Conservation (phyloP, 148 eudicot species). For the Silene conica region DNA sequence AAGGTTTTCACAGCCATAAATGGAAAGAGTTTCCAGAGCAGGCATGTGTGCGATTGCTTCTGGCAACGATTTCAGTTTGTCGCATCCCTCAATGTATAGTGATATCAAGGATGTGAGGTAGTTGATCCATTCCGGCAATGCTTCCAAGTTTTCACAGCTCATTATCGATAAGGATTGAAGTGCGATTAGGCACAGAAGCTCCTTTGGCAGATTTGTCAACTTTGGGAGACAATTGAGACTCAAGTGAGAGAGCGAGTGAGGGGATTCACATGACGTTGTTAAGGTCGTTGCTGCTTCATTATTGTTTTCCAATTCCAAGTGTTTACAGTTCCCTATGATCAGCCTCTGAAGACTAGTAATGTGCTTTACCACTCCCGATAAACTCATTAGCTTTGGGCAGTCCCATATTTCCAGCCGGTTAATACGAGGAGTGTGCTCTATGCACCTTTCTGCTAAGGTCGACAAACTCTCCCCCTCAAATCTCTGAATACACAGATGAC, state of each 20-base stretch:
- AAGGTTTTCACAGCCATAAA: not conserved
- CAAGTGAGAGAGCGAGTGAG: not conserved
- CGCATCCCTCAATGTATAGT: not conserved
- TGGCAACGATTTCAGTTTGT: not conserved
- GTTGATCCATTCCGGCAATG: not conserved
- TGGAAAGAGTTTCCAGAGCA: not conserved
- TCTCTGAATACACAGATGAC: not conserved
- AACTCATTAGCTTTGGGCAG: not conserved
- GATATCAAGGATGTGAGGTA: not conserved
- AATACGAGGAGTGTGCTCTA: not conserved
- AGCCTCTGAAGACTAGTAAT: not conserved
- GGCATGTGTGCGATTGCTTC: conserved; percentile 2
- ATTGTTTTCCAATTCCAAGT: conserved; percentile 8
- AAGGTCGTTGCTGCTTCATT: not conserved
- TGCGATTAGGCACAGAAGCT: conserved; percentile 9
- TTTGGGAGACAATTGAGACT: too few relatives aligned
- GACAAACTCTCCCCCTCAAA: conserved; percentile 9
- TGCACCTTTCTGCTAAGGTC: not conserved
- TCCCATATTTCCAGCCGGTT: not conserved
- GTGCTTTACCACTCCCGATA: not conserved
- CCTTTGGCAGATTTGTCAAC: conserved; percentile 11
- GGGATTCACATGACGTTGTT: not conserved
- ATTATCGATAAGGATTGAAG: not conserved
- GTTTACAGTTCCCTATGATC: not conserved
- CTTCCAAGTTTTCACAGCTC: not conserved